A percentile compares a stretch with the other conserved stretches of the same genome.
Conservation (phyloP, 1,139 yeast genomes). For the Candida tunisiensis region DNA sequence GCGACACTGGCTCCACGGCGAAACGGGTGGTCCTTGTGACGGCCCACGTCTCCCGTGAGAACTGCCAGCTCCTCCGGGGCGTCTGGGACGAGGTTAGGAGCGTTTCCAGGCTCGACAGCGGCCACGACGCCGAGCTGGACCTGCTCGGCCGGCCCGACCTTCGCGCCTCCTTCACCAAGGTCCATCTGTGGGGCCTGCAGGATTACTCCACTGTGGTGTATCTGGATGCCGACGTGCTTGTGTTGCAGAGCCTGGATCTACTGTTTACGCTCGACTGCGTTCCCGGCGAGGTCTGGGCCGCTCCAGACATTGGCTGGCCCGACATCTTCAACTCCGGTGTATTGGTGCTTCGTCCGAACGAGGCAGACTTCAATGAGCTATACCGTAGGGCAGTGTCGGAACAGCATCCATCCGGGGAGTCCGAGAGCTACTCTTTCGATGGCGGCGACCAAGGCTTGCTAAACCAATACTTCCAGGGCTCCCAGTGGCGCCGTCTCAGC, state of each 20-base stretch:
- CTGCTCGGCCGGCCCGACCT: slow-evolving; percentile 61
- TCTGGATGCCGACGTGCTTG: slow-evolving; percentile 71
- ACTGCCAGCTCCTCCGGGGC: too few relatives aligned
- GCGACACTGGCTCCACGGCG: too few relatives aligned
- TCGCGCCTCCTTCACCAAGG: slow-evolving; percentile 51
- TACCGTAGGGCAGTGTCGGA: slow-evolving; percentile 19
- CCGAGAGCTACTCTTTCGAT: slow-evolving; percentile 48
- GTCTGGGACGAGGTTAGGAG: slow-evolving; percentile 18
- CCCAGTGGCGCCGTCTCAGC: slow-evolving; percentile 49
- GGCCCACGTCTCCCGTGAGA: slow-evolving; percentile 9
- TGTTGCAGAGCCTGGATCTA: slow-evolving; percentile 28
- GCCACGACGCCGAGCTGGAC: slow-evolving; percentile 16
- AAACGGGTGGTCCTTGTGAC: slow-evolving; percentile 19
- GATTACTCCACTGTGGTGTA: slow-evolving; percentile 51
- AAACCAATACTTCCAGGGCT: slow-evolving; percentile 53
- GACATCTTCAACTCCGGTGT: slow-evolving; percentile 90
- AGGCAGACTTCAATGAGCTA: slow-evolving; percentile 28
- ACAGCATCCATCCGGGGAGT: slow-evolving; percentile 7
- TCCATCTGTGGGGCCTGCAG: slow-evolving; percentile 50
- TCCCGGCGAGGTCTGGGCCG: slow-evolving; percentile 27
- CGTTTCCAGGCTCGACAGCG: slow-evolving; percentile 15
- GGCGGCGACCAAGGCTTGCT: slow-evolving; percentile 94
- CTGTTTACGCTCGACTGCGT: slow-evolving; percentile 18
- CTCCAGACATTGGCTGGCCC: slow-evolving; percentile 95
- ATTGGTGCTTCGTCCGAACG: slow-evolving; percentile 46